Evolutionary conservation across 2,329 filamentous ascomycete species (phyloP).

Genomic region (Arthrinium phaeospermum): DNA sequence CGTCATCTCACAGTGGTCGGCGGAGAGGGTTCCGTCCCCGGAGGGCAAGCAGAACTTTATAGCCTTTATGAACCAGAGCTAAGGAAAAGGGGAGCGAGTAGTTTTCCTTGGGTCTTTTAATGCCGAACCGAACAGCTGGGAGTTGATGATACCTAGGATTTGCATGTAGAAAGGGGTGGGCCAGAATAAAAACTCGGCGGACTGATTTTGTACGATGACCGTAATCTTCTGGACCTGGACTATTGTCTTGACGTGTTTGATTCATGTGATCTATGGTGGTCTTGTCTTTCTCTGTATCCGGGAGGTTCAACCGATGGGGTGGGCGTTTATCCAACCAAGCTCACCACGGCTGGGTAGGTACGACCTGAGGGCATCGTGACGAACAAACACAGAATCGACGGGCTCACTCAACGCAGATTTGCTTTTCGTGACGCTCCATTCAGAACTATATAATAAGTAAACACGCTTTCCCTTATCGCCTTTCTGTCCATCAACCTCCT

Average conservation of each 20-base stretch:
- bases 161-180: conserved; percentile 14
- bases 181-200: conserved; percentile 14
- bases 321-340: background rate
- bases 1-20: conserved; percentile 72
- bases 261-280: background rate
- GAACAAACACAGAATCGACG: background rate
- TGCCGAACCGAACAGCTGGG: conserved; percentile 11
- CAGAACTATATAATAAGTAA: background rate
- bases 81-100: background rate
- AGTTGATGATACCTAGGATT: conserved; percentile 18
- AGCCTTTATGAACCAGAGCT: conserved; percentile 48
- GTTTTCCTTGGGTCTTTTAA: conserved; percentile 8
- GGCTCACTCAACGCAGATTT: background rate
- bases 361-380: background rate
- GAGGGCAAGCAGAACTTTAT: conserved; percentile 62
- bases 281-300: background rate
- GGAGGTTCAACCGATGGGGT: background rate
- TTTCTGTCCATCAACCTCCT: background rate
- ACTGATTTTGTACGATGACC: background rate
- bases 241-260: background rate
- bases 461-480: background rate
- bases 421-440: background rate
- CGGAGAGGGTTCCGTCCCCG: conserved; percentile 63
- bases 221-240: background rate
- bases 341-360: background rate